Evolutionary conservation across 305 asterid genomes (phyloP).

Genomic region (Solanum hybrid): DNA sequence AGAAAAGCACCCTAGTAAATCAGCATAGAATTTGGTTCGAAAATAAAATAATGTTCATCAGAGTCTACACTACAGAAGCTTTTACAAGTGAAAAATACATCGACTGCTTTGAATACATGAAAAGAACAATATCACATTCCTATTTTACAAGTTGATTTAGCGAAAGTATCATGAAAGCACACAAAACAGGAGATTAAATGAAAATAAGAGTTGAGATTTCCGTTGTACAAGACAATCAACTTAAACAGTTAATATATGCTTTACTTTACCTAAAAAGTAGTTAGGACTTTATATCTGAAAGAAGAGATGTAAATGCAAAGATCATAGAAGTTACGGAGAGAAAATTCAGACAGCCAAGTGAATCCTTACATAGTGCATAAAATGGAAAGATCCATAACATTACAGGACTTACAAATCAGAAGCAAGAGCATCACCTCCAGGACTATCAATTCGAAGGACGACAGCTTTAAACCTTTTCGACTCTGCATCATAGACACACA

Average conservation of each 20-base stretch:
- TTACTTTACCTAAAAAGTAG: neutral
- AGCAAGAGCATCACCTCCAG: constrained; percentile 99
- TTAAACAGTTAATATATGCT: neutral
- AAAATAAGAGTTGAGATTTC: neutral
- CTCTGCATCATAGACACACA: constrained; percentile 32
- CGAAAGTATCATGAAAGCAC: neutral
- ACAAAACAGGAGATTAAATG: neutral
- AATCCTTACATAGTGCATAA: neutral
- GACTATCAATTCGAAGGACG: constrained; percentile 87
- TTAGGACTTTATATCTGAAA: neutral
- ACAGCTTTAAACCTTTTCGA: constrained; percentile 82
- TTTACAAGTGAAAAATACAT: neutral
- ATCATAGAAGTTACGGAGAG: neutral
- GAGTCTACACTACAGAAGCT: neutral
- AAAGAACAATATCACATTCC: neutral
- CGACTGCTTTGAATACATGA: neutral
- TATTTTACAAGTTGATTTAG: neutral
- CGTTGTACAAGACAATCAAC: neutral
- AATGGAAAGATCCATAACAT: neutral
- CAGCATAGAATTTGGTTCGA: neutral
- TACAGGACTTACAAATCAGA: constrained; percentile 76
- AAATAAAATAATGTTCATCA: neutral
- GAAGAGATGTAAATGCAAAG: neutral
- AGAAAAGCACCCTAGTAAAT: constrained; percentile 14
- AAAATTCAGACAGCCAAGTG: neutral